These are phyloP conservation scores for Nepenthes gracilis DNA, from an alignment of 148 eudicot species.

Conservation along the genomic window DNA sequence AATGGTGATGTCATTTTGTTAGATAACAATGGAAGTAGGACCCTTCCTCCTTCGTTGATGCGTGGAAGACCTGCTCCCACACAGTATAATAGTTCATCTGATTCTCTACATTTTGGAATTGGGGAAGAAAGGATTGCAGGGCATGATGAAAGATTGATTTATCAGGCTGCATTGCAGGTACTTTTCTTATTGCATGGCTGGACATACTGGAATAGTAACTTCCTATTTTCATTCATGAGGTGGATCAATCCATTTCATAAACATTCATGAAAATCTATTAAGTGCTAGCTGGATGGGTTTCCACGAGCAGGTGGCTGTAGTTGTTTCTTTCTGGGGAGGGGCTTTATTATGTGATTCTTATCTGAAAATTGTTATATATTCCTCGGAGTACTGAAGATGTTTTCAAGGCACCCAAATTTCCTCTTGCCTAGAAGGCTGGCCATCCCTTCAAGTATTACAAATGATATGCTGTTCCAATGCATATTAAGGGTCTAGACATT, in stretches of 20 bases:
- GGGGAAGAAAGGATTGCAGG: conserved; percentile 56
- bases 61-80: conserved; percentile 40
- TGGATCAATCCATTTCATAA: neutral
- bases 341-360: no score
- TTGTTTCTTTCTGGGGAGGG: no score
- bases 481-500: no score
- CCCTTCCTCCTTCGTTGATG: conserved; percentile 49
- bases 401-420: no score
- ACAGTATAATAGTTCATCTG: conserved; percentile 23
- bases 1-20: conserved; percentile 22
- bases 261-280: neutral
- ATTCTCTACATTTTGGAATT: conserved; percentile 35
- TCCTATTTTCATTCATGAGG: neutral
- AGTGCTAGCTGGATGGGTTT: no score
- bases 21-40: conserved; percentile 40
- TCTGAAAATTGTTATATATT: no score
- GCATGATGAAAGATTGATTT: conserved; percentile 70
- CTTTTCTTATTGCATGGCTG: neutral
- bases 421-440: no score
- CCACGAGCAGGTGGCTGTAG: no score
- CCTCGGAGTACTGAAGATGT: no score
- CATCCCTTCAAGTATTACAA: no score
- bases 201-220: neutral
- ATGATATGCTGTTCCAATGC: no score
- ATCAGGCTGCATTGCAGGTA: conserved; percentile 91